Conservation (phyloP, 179 eudicot species). For the Silene vulgaris region DNA sequence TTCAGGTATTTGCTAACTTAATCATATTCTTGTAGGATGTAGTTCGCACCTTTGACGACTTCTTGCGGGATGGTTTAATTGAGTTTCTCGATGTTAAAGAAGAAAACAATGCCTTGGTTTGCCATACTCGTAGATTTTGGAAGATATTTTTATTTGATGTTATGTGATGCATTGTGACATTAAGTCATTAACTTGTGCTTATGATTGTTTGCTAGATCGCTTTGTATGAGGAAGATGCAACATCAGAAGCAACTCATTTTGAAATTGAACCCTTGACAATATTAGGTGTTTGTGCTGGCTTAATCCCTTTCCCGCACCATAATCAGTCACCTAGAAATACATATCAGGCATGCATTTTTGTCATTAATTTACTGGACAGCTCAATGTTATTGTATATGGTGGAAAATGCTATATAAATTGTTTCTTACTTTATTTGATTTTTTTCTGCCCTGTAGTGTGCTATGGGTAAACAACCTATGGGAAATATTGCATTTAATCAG, state of each 20-base stretch:
- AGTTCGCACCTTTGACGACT: constrained; percentile 69
- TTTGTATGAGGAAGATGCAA: constrained; percentile 68
- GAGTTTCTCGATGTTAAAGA: constrained; percentile 99
- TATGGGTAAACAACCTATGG: constrained; percentile 99
- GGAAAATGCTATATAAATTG: too few species aligned
- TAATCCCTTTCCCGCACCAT: constrained; percentile 97
- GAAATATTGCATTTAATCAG: constrained; percentile 97
- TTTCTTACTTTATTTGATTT: background rate
- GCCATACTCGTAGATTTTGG: constrained; percentile 23
- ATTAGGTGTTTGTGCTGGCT: constrained; percentile 82
- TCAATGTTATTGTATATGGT: background rate
- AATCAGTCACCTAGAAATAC: constrained; percentile 97
- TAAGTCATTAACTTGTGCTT: constrained; percentile 3
- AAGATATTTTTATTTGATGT: background rate
- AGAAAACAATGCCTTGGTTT: constrained; percentile 93
- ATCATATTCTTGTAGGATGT: constrained; percentile 58
- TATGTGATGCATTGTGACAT: background rate
- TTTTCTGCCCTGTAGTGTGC: constrained; percentile 60
- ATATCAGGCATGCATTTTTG: constrained; percentile 57
- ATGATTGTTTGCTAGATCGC: constrained; percentile 55
- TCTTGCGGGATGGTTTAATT: constrained; percentile 80
- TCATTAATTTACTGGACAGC: background rate
- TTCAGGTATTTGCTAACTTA: background rate
- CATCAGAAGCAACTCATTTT: constrained; percentile 69
- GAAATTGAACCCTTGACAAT: constrained; percentile 97